phyloP scores from a whole-genome alignment of 2,329 filamentous ascomycete species.

The Aspergillus uvarum region DNA sequence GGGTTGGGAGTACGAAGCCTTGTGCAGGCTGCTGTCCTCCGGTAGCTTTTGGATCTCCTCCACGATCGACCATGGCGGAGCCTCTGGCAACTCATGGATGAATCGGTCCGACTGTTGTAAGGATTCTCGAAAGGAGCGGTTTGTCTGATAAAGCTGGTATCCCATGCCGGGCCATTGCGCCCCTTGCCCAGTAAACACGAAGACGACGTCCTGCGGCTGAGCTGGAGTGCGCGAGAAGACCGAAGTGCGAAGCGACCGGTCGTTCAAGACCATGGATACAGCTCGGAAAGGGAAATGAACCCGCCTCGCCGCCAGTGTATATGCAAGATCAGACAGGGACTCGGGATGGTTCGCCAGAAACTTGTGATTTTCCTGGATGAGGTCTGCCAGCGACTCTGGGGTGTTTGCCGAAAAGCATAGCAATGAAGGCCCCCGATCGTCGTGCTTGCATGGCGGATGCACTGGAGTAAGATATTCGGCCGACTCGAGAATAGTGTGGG shows the following conservation, averaged over 20 bases:
- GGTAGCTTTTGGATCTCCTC: background rate
- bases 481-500: slow-evolving; percentile 9
- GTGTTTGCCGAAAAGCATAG: background rate
- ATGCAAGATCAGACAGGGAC: slow-evolving; percentile 6
- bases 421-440: too few relatives aligned
- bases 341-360: too few relatives aligned
- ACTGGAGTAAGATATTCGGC: background rate
- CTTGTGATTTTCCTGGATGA: too few relatives aligned
- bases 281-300: slow-evolving; percentile 2
- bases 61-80: background rate
- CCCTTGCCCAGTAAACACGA: slow-evolving; percentile 29
- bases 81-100: background rate
- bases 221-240: background rate
- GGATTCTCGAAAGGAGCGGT: background rate
- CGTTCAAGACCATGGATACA: background rate
- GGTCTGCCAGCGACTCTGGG: too few relatives aligned
- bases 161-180: slow-evolving; percentile 35
- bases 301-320: slow-evolving; percentile 10
- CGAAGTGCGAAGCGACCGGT: background rate
- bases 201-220: slow-evolving; percentile 21
- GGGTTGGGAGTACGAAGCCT: slow-evolving; percentile 7
- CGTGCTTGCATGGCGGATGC: background rate
- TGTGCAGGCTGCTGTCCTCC: slow-evolving; percentile 1
- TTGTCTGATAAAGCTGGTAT: background rate
- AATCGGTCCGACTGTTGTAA: background rate